These are phyloP conservation scores for Pycnococcus provasolii DNA, from an alignment of 139 green algal genomes.

Conservation along the genomic window DNA sequence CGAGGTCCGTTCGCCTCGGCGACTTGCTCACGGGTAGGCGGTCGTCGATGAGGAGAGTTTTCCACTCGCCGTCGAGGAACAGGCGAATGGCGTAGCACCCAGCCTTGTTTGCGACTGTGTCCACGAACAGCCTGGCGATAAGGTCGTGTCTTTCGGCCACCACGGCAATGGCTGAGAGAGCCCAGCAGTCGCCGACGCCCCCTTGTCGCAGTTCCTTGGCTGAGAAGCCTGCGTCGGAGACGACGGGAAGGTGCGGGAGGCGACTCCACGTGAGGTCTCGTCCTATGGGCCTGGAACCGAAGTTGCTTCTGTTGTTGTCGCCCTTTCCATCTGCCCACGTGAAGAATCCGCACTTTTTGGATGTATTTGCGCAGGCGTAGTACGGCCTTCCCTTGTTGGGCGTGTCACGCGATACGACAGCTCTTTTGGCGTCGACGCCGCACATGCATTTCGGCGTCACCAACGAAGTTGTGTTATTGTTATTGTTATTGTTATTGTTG, in stretches of 20 bases:
- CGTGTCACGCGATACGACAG: constrained; percentile 2
- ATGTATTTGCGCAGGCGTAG: constrained; percentile 11
- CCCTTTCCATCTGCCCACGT: constrained; percentile 6
- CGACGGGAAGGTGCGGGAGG: constrained; percentile 13
- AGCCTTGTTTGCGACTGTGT: not conserved
- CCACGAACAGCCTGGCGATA: constrained; percentile 5
- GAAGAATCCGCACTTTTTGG: constrained; percentile 21
- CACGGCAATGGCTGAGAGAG: constrained; percentile 22
- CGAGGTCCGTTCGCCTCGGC: not conserved
- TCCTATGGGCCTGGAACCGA: not conserved
- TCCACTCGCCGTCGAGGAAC: constrained; percentile 25
- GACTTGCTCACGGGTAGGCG: constrained; percentile 11
- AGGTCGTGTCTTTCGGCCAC: constrained; percentile 21
- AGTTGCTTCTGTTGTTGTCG: not conserved
- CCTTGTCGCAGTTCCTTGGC: constrained; percentile 19
- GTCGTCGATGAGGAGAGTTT: constrained; percentile 22
- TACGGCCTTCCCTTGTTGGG: constrained; percentile 12
- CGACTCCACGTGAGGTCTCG: constrained; percentile 5
- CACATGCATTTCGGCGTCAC: constrained; percentile 6
- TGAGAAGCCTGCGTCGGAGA: not conserved
- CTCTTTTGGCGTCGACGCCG: not conserved
- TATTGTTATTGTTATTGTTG: not conserved
- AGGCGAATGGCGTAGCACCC: constrained; percentile 17
- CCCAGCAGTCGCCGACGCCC: constrained; percentile 28
- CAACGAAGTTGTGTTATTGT: not conserved